Base-by-base conservation (phyloP, 768 basidiomycete genomes). In the Leccinum sublutescens region DNA sequence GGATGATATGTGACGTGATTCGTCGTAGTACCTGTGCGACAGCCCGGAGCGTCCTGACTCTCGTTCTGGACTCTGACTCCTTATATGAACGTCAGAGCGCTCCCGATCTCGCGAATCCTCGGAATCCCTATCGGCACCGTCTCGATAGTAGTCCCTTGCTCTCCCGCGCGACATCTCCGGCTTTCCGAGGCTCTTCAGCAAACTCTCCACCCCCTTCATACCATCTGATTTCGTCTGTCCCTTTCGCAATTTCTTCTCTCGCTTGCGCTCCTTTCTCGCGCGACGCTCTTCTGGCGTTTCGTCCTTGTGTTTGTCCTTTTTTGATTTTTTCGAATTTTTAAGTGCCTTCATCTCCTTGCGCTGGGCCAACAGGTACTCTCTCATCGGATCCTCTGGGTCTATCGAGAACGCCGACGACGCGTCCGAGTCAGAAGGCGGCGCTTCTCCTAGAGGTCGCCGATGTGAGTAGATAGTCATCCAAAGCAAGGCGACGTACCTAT, bases 361-460 rank as follows among this genome's bases (percentile, higher is more conserved):
- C 71, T 95, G 83, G 1, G 85, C 82, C 40, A 95, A 75, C 34
- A 99, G 79, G 71, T 92, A 98, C 61, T 95, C 95, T 29, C 88
- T 85, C 97, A 99, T 98, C 1, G 97, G 97, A 74, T 99, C 97
- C 70, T 98, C 96, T 1, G 91, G 92, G 71, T 98, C 95, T 57
- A 97, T 89, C 9, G 84, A 80, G 27, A 86, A 82, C 17, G 77
- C 80, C 17, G 86, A 81, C 2, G 82, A 82, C 15, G 77, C 86
- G 2, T 88, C 87, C 4, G 87, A 87, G 34, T 89, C 88, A 5
- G 88, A 85, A 3, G 72, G 82, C 1, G 72, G 80, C 45, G 72
- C 82, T 21, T 77, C 83, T 36, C 80, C 89, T 83, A 61, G 45
- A 56, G 52, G 49, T 60, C 56, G 60, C 14, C 45, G 17, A 49